phyloP scores from a whole-genome alignment of 192 early-diverging fungal species.

The Cladochytrium replicatum region DNA sequence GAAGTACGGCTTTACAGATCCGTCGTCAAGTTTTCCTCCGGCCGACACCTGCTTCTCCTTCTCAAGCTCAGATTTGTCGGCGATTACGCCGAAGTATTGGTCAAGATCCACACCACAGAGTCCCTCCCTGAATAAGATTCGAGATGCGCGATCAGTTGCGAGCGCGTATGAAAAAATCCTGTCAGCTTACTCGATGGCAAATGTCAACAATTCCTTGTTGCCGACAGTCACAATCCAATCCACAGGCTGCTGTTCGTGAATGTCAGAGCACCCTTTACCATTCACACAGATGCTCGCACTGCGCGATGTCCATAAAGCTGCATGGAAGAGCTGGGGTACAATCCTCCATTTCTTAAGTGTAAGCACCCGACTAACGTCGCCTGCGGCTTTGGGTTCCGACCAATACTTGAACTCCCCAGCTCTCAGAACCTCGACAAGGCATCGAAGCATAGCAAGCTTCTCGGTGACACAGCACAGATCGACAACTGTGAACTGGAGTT shows the following conservation, averaged over 20 bases:
- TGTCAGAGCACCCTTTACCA: no score
- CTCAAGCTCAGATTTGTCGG: not conserved
- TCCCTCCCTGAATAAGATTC: not conserved
- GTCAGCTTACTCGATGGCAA: not conserved
- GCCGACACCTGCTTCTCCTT: not conserved
- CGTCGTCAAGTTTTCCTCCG: not conserved
- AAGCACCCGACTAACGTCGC: no score
- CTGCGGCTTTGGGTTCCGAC: no score
- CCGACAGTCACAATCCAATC: not conserved
- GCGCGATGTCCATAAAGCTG: no score
- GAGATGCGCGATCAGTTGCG: not conserved
- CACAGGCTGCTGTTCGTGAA: no score
- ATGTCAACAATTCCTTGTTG: not conserved
- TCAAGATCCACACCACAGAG: not conserved
- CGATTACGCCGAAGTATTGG: not conserved
- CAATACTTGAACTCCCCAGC: no score
- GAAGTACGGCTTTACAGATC: not conserved
- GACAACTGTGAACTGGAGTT: not conserved
- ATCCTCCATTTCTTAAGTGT: no score
- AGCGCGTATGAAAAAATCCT: not conserved
- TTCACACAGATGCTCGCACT: no score
- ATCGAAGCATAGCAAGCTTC: no score
- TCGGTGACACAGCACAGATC: no score
- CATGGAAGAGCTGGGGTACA: no score
- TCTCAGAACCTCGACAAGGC: no score